Base-by-base conservation (phyloP, 164 flowering plant species). In the Euptelea pleiosperma region DNA sequence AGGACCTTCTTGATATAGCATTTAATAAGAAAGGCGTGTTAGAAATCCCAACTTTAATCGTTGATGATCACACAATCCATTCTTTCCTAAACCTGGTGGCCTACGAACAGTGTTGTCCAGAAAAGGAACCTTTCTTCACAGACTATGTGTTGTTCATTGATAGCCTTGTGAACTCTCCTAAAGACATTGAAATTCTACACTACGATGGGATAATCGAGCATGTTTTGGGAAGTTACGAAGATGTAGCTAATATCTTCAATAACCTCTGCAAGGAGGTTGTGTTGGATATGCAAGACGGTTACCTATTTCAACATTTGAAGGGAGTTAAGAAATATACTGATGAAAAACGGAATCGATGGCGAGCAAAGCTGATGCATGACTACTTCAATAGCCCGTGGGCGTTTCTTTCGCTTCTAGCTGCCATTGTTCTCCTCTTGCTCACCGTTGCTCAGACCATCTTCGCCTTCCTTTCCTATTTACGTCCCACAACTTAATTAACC, bases 311-410 rank as follows among this genome's bases (percentile, higher is more conserved):
- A 9, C 51, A 63, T 36, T 36, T 63, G 34, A 37, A 21, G 44
- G 50, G 30, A 3, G 47, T 60, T 4, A 51, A 60, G 11, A n/a
- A 19, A 41, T 3, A 16, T 15, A 0, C 33, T 3, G 30, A 47
- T n/a, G 25, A 30, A 7, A 58, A 56, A 34, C 51, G 64, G 61
- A 50, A 61, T 28, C n/a, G 45, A 2, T 62, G 74, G 76, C 24
- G 52, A 43, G 64, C 63, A 8, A 61, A 25, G 3, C 41, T 75
- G 66, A 57, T 44, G 18, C 55, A 28, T 19, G 62, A 68, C 18
- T 68, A 68, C 53, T 68, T 71, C 56, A 62, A 46, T 30, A 75
- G 39, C 21, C 72, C 75, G 28, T 66, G 67, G 68, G 52, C 68
- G 2, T 28, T 53, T 16, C 12, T 65, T n/a, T 68, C 70, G 1